Percentiles rank a stretch among this genome's conserved stretches.
phyloP scores from a whole-genome alignment of 2,329 filamentous ascomycete genomes.

The Nemania diffusa region DNA sequence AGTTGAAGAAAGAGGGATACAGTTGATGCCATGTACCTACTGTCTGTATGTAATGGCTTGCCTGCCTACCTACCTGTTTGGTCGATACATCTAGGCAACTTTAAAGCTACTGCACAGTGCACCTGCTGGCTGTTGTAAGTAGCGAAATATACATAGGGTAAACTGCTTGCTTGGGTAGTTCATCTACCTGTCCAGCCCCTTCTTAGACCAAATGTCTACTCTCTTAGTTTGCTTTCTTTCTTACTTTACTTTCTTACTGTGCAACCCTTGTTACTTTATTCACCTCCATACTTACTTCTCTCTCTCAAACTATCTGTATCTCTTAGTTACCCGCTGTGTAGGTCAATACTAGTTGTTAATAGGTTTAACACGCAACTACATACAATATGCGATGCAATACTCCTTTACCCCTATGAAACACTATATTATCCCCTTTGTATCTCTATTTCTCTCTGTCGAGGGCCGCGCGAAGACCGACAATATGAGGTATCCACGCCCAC shows the following conservation, averaged over 20 bases:
- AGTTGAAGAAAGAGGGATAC: neutral
- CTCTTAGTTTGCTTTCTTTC: slow-evolving; percentile 1
- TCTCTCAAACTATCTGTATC: neutral
- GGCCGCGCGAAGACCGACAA: neutral
- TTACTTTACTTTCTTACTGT: neutral
- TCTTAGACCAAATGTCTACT: neutral
- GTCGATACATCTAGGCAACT: neutral
- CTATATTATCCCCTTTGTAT: neutral
- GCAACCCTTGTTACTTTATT: neutral
- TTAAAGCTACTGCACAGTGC: neutral
- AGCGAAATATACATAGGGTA: neutral
- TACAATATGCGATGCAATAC: slow-evolving; percentile 20
- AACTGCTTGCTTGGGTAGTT: neutral
- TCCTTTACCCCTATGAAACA: slow-evolving; percentile 17
- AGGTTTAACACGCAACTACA: neutral
- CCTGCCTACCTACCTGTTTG: neutral
- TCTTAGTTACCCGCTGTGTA: neutral
- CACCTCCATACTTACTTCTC: neutral
- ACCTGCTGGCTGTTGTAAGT: neutral
- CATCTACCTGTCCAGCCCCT: neutral
- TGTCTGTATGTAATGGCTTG: neutral
- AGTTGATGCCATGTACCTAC: neutral
- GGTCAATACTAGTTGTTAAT: neutral
- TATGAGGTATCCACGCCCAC: slow-evolving; percentile 7
- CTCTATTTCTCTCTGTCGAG: no score